phyloP scores from a whole-genome alignment of 2,329 filamentous ascomycete genomes.

The Colletotrichum camelliae region DNA sequence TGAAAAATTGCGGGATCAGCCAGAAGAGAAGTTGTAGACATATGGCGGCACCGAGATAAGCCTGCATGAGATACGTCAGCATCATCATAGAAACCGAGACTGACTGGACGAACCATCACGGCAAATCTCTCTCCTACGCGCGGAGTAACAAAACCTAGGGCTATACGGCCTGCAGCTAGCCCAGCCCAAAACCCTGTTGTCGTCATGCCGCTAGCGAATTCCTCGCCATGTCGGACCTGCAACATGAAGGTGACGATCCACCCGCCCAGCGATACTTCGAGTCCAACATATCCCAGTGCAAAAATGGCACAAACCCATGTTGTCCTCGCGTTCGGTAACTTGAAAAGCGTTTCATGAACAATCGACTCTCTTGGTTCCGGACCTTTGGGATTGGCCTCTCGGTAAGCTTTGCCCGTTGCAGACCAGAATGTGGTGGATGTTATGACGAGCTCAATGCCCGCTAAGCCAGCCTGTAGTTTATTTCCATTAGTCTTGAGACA shows the following conservation, averaged over 20 bases:
- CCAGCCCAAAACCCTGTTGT: constrained; percentile 87
- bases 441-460: constrained; percentile 58
- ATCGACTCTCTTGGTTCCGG: not conserved
- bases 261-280: constrained; percentile 75
- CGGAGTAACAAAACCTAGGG: constrained; percentile 79
- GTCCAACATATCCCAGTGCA: constrained; percentile 78
- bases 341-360: not conserved
- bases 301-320: constrained; percentile 77
- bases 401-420: constrained; percentile 63
- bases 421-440: constrained; percentile 66
- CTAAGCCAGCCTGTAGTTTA: constrained; percentile 47
- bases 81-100: not conserved
- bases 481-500: not conserved
- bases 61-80: constrained; percentile 26
- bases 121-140: constrained; percentile 41
- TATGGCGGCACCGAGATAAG: constrained; percentile 70
- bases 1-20: constrained; percentile 79
- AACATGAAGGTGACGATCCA: constrained; percentile 92
- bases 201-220: constrained; percentile 76
- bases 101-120: not conserved
- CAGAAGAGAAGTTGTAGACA: constrained; percentile 76
- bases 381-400: constrained; percentile 31
- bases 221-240: constrained; percentile 67
- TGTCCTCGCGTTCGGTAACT: not conserved
- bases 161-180: constrained; percentile 74